Base-by-base conservation (phyloP, 768 basidiomycete species). In the Hydnum rufescens region DNA sequence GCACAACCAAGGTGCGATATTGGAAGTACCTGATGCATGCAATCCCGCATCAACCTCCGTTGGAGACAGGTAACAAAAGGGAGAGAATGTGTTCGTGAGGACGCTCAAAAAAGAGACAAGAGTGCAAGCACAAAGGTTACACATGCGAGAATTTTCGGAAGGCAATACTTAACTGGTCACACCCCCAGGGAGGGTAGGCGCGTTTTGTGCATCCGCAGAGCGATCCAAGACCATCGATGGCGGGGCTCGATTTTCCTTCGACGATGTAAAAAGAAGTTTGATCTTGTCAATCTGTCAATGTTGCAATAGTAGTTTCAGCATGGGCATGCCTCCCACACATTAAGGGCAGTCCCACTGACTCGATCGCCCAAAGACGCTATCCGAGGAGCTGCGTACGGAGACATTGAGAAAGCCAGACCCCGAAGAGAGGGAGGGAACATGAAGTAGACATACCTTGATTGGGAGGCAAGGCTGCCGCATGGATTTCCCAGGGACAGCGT, bases 401-500 rank as follows among this genome's bases (percentile, higher is more conserved):
- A 19, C n/a, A 39, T 39, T 39, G 34, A n/a, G n/a, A n/a, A 8
- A 8, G 34, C 19, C 34, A 39, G 34, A 8, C 19, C 8, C 34
- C 8, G 19, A 19, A 39, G 19, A 39, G 34, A 39, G 34, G 19
- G 34, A 39, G 34, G 34, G 8, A 39, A 39, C 19, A 39, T 8
- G 34, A 19, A 25, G 13, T 1, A 13, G 25, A 26, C 44, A 47
- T 47, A 47, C 44, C 36, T 39, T 22, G 8, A 25, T 26, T 25
- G 13, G 44, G 25, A 47, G 13, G 16, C 26, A 25, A 13, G 8
- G 16, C 1, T 8, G 8, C 26, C 16, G 26, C 44, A 47, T 39
- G 36, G 28, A 95, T 73, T 61, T 82, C 78, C 89, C 89, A 95
- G 39, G 79, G 82, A 64, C 89, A 93, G 32, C 88, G 79, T 60